phyloP scores from a whole-genome alignment of 148 eudicot genomes.

The Camellia lanceoleosa region DNA sequence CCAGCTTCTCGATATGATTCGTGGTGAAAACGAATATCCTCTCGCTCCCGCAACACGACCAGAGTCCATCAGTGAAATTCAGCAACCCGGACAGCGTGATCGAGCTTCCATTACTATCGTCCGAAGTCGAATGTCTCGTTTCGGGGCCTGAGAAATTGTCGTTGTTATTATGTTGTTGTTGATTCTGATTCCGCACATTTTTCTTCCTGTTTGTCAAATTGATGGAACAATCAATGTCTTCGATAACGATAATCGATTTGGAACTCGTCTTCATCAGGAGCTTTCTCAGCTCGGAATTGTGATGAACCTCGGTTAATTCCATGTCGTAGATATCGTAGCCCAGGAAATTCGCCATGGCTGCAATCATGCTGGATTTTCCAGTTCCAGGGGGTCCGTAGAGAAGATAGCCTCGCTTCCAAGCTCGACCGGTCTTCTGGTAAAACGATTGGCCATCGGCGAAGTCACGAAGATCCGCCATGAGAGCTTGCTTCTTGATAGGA shows the following conservation, averaged over 20 bases:
- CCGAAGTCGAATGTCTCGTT: neutral
- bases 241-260: constrained; percentile 88
- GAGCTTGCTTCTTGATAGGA: constrained; percentile 51
- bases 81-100: constrained; percentile 79
- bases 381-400: constrained; percentile 93
- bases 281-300: constrained; percentile 75
- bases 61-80: constrained; percentile 89
- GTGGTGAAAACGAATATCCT: constrained; percentile 90
- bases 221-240: constrained; percentile 89
- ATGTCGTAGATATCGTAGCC: constrained; percentile 84
- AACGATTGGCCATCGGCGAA: constrained; percentile 65
- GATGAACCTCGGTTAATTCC: constrained; percentile 76
- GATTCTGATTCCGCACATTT: neutral
- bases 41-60: constrained; percentile 99
- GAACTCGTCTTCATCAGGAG: constrained; percentile 86
- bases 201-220: constrained; percentile 45
- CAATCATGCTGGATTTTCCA: constrained; percentile 95
- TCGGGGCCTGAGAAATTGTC: no score
- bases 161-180: no score
- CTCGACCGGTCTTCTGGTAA: constrained; percentile 79
- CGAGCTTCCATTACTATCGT: constrained; percentile 36
- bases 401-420: constrained; percentile 90
- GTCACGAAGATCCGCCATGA: constrained; percentile 61
- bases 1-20: constrained; percentile 79
- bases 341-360: constrained; percentile 87